A percentile compares a stretch with the other conserved stretches of the same genome.
Evolutionary conservation across 495 filamentous ascomycete species (phyloP).

Genomic region (Parathielavia appendiculata): DNA sequence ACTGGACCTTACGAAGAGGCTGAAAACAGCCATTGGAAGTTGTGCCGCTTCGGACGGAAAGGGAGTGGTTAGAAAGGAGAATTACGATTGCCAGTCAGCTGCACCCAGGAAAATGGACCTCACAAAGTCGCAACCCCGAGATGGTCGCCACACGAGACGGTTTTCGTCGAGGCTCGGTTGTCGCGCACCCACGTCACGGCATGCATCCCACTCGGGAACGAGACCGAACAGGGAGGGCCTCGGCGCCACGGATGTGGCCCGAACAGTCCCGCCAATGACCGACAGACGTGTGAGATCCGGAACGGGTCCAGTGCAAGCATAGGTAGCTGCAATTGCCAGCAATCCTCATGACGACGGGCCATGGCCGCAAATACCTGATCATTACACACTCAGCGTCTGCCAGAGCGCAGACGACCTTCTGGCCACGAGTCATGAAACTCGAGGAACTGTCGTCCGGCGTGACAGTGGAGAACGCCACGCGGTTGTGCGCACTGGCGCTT

Average conservation of each 20-base stretch:
- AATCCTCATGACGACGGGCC: no score
- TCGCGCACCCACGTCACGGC: not conserved
- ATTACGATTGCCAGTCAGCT: not conserved
- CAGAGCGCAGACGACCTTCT: no score
- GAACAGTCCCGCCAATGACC: not conserved
- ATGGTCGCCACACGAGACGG: not conserved
- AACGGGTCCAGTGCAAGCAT: not conserved
- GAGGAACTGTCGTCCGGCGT: not conserved
- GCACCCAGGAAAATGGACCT: not conserved
- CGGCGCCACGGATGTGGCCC: no score
- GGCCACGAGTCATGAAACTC: not conserved
- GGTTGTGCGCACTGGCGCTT: conserved; percentile 12
- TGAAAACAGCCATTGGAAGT: no score
- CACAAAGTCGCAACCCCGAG: not conserved
- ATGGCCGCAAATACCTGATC: no score
- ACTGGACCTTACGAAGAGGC: no score
- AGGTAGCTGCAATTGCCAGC: no score
- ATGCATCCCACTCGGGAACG: conserved; percentile 3
- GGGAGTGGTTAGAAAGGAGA: no score
- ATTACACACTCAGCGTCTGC: no score
- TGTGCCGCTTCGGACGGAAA: no score
- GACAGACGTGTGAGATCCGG: not conserved
- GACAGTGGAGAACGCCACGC: not conserved
- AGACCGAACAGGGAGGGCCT: not conserved
- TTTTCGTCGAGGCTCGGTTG: not conserved